These are phyloP conservation scores for Trichoderma breve DNA, from an alignment of 2,329 filamentous ascomycete species.

Conservation along the genomic window DNA sequence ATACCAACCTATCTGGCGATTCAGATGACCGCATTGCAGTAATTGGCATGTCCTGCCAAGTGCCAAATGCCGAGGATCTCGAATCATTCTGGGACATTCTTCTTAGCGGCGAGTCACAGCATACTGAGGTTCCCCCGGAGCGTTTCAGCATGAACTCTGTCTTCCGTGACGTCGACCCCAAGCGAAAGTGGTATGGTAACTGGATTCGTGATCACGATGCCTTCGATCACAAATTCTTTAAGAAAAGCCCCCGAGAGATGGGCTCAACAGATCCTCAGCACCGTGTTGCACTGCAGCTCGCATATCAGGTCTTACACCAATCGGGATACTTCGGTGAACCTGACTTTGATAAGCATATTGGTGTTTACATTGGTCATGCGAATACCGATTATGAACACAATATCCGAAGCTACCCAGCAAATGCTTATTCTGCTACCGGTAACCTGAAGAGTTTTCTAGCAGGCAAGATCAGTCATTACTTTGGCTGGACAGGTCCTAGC, in stretches of 20 bases:
- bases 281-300: slow-evolving; percentile 37
- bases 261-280: slow-evolving; percentile 42
- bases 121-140: neutral
- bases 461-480: slow-evolving; percentile 37
- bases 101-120: slow-evolving; percentile 16
- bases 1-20: neutral
- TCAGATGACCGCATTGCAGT: slow-evolving; percentile 31
- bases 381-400: slow-evolving; percentile 43
- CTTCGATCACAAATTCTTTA: slow-evolving; percentile 44
- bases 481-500: slow-evolving; percentile 39
- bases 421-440: slow-evolving; percentile 40
- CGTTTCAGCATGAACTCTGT: neutral
- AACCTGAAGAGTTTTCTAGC: slow-evolving; percentile 33
- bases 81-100: slow-evolving; percentile 36
- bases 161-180: neutral
- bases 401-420: slow-evolving; percentile 35
- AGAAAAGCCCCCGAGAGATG: slow-evolving; percentile 37
- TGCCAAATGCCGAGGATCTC: slow-evolving; percentile 35
- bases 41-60: slow-evolving; percentile 40
- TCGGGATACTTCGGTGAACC: slow-evolving; percentile 25
- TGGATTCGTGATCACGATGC: slow-evolving; percentile 26
- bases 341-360: slow-evolving; percentile 22
- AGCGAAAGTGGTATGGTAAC: slow-evolving; percentile 25
- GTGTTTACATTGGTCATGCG: slow-evolving; percentile 38
- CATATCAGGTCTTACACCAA: slow-evolving; percentile 41